Evolutionary conservation across 345 rosid genomes (phyloP), one percentile per base, ranked within the genome.

Genomic region (Camelina laxa): DNA sequence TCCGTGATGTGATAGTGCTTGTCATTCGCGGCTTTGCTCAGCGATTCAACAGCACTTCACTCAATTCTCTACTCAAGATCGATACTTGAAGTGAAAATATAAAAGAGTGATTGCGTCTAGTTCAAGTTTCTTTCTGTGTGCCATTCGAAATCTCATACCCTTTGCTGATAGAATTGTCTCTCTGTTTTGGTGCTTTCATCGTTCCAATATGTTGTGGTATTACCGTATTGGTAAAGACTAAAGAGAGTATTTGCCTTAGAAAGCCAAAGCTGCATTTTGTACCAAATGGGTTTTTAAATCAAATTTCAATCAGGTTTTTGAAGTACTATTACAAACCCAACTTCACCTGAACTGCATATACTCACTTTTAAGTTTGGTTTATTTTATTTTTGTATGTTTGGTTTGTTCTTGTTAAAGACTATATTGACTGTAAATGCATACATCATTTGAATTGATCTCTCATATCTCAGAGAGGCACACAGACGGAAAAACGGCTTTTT

Each of bases 1-100:
- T 84, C 68, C 81, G 96, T 2, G 97, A 94, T 75, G 84, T 91
- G 22, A 79, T 87, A 14, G 96, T 87, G 42, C 97, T 91, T 35
- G 93, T 87, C 49, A 88, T 91, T 44, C 92, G 96, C 10, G 96
- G 97, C 68, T 83, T 94, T 75, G 98, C 97, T 27, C 98, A 91
- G 80, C 82, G 93, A 31, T 94, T 94, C 81, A 94, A 94, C 70
- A 94, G 97, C 82, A 95, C 97, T 48, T 95, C 99, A 58, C 96
- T 95, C 80, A 90, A 91, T 82, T 86, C 97, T 31, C 93, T 91
- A 14, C 97, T 95, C 45, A 95, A 90, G 78, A 90, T 88, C 36
- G 80, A 76, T n/a, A 47, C 70, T 39, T 39, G 48, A 42, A 42
- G 15, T 76, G 53, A 76, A 22, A 31, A 21, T 31, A n/a, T 5